Conservation (phyloP, 176 grass and related monocot species). For the Miscanthus lutarioriparius region DNA sequence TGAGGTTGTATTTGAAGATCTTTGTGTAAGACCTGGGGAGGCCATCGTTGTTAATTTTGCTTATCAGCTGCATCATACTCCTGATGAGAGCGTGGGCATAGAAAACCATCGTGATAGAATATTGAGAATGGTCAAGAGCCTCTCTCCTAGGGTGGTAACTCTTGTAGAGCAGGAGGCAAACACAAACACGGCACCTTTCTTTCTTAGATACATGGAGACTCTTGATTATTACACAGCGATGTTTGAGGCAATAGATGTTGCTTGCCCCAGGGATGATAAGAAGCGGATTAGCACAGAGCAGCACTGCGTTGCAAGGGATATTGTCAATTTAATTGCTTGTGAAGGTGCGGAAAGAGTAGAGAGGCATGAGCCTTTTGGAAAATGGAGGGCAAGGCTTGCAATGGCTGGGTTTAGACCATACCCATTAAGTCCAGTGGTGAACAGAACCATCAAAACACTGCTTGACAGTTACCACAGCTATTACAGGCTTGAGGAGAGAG, state of each 20-base stretch:
- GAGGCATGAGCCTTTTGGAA: conserved; percentile 60
- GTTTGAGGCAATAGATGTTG: conserved; percentile 75
- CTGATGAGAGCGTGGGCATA: conserved; percentile 69
- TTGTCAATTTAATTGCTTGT: conserved; percentile 85
- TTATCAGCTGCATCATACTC: conserved; percentile 81
- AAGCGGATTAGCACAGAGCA: conserved; percentile 73
- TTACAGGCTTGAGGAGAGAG: conserved; percentile 53
- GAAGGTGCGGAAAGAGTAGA: conserved; percentile 74
- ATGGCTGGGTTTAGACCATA: conserved; percentile 63
- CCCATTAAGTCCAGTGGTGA: conserved; percentile 57
- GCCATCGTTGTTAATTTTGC: conserved; percentile 76
- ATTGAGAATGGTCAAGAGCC: conserved; percentile 71
- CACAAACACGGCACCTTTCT: conserved; percentile 82
- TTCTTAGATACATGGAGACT: conserved; percentile 74
- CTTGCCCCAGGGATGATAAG: conserved; percentile 50
- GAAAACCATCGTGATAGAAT: conserved; percentile 78
- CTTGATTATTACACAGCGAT: conserved; percentile 78
- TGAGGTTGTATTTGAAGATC: conserved; percentile 62
- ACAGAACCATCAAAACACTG: conserved; percentile 47
- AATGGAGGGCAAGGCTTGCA: conserved; percentile 53
- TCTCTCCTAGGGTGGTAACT: conserved; percentile 69
- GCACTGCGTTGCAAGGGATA: conserved; percentile 83
- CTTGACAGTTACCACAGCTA: conserved; percentile 45
- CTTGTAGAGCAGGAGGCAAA: conserved; percentile 81
- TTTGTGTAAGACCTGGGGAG: conserved; percentile 56